Conservation (phyloP, 2,329 filamentous ascomycete genomes). For the Penicillium glabrum region DNA sequence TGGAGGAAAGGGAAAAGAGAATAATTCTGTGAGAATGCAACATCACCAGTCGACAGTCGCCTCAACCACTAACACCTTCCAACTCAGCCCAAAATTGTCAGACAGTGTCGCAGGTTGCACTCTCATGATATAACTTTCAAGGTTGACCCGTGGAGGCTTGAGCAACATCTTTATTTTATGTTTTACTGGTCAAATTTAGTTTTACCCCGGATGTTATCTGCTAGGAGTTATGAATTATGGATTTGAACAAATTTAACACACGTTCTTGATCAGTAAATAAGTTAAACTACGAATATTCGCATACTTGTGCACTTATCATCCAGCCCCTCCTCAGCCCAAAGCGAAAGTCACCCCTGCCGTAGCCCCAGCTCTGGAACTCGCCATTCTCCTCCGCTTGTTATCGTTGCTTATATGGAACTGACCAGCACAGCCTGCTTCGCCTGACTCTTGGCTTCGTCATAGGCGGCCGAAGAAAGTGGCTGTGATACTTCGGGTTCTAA, state of each 20-base stretch:
- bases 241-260: slow-evolving; percentile 9
- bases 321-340: no score
- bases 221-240: slow-evolving; percentile 22
- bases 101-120: slow-evolving; percentile 6
- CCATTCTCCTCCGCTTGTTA: no score
- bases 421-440: no score
- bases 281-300: no score
- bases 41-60: slow-evolving; percentile 14
- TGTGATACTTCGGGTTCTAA: no score
- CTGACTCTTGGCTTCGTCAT: no score
- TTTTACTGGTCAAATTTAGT: slow-evolving; percentile 1
- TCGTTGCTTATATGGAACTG: no score
- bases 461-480: no score
- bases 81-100: slow-evolving; percentile 16
- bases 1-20: slow-evolving; percentile 38
- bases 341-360: no score
- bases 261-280: neutral
- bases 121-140: slow-evolving; percentile 16
- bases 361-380: no score
- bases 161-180: slow-evolving; percentile 7
- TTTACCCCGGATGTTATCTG: slow-evolving; percentile 5
- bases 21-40: slow-evolving; percentile 17
- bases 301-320: no score
- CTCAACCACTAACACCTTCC: neutral
- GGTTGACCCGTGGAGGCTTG: slow-evolving; percentile 4